A percentile compares a stretch with the other conserved stretches of the same genome.
phyloP scores from a whole-genome alignment of 768 basidiomycete genomes.

The Rhizopogon salebrosus region DNA sequence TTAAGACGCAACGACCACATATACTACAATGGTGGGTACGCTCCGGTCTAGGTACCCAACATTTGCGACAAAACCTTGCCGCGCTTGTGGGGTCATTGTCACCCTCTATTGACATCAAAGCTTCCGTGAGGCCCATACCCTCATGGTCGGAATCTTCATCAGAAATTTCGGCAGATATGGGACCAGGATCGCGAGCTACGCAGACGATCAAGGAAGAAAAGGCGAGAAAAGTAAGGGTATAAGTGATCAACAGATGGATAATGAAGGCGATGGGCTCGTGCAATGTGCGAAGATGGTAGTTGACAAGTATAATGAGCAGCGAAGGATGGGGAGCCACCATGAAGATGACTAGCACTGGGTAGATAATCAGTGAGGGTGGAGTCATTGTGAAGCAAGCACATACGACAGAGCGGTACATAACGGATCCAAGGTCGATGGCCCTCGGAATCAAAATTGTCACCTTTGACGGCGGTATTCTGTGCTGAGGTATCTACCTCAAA shows the following conservation, averaged over 20 bases:
- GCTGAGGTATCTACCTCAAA: conserved; percentile 18
- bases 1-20: conserved; percentile 76
- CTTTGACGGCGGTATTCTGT: conserved; percentile 8
- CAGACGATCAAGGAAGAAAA: conserved; percentile 72
- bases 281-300: conserved; percentile 58
- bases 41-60: conserved; percentile 77
- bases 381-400: conserved; percentile 12
- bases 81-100: conserved; percentile 53
- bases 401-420: conserved; percentile 54
- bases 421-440: conserved; percentile 48
- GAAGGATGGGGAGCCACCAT: conserved; percentile 76
- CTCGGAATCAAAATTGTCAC: conserved; percentile 28
- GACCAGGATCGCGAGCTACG: conserved; percentile 71
- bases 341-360: conserved; percentile 43
- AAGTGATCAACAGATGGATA: conserved; percentile 53
- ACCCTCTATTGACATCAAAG: conserved; percentile 45
- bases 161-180: conserved; percentile 30
- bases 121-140: conserved; percentile 50
- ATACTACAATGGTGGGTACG: conserved; percentile 72
- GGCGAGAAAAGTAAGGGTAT: conserved; percentile 62
- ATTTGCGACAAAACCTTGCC: conserved; percentile 72
- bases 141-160: conserved; percentile 25
- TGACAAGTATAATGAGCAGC: conserved; percentile 57
- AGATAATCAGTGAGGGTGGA: conserved; percentile 13
- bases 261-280: conserved; percentile 41